Evolutionary conservation across 805 yeast species (phyloP).

Genomic region (Candida orba): DNA sequence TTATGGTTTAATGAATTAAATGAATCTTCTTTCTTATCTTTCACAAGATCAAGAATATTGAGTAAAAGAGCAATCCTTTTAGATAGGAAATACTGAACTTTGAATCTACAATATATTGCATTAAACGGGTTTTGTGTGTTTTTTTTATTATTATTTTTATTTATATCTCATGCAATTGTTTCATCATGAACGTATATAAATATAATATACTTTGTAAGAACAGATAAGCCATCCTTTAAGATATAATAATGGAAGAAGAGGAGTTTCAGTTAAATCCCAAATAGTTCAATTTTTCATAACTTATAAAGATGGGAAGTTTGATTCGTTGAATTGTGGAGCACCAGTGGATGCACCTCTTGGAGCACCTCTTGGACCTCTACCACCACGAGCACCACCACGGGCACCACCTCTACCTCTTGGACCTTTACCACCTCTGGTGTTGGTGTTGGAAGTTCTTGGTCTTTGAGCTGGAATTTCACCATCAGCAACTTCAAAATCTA

Average conservation of each 20-base stretch:
- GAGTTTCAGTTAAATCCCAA: neutral
- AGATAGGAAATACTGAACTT: neutral
- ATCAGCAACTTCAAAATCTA: conserved; percentile 67
- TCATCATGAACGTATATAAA: neutral
- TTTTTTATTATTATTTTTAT: neutral
- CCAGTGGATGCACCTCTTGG: conserved; percentile 19
- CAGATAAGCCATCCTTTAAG: neutral
- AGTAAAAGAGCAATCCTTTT: conserved; percentile 34
- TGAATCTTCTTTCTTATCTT: conserved; percentile 40
- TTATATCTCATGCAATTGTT: conserved; percentile 7
- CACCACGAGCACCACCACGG: conserved; percentile 27
- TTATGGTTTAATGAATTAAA: conserved; percentile 38
- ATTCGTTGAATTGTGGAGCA: conserved; percentile 8
- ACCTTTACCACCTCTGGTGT: conserved; percentile 29
- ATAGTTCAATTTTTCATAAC: neutral
- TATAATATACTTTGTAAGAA: too few species aligned
- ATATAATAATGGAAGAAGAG: neutral
- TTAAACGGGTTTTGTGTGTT: neutral
- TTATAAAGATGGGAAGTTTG: conserved; percentile 12
- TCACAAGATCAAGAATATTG: conserved; percentile 48
- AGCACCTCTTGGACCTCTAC: conserved; percentile 7
- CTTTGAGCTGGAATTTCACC: conserved; percentile 29
- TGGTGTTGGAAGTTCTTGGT: conserved; percentile 24
- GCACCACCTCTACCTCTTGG: conserved; percentile 26
- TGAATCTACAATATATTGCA: neutral